A percentile compares a stretch with the other conserved stretches of the same genome.
Evolutionary conservation across 2,329 filamentous ascomycete genomes (phyloP).

Genomic region (Plenodomus lindquistii): DNA sequence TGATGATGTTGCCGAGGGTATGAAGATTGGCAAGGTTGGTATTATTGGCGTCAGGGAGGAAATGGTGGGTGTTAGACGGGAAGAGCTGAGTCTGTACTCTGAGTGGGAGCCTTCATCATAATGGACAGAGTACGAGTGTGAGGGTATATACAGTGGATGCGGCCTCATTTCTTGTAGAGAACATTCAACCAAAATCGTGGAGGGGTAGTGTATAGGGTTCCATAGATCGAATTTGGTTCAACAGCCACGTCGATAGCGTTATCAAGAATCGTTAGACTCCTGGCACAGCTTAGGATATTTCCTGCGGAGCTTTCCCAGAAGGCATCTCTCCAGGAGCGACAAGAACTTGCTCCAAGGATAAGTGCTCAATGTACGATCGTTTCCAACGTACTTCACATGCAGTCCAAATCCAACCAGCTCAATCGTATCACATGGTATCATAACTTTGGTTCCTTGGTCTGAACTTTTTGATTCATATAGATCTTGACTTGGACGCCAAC

Average conservation of each 20-base stretch:
- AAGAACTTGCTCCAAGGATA: too few species aligned
- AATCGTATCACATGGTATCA: slow-evolving; percentile 14
- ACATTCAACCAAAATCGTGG: too few species aligned
- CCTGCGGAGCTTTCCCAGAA: too few species aligned
- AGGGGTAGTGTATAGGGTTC: too few species aligned
- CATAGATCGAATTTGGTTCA: too few species aligned
- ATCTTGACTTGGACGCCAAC: slow-evolving; percentile 48
- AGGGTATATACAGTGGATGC: not conserved
- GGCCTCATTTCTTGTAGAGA: too few species aligned
- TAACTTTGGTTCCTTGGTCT: slow-evolving; percentile 29
- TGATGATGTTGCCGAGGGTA: slow-evolving; percentile 37
- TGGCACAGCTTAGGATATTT: too few species aligned
- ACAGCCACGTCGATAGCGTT: too few species aligned
- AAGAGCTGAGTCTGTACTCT: slow-evolving; percentile 46
- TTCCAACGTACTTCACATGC: slow-evolving; percentile 6
- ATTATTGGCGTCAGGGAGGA: slow-evolving; percentile 72
- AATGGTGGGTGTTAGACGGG: slow-evolving; percentile 64
- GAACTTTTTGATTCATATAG: slow-evolving; percentile 48
- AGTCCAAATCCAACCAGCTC: slow-evolving; percentile 5
- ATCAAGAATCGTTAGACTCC: too few species aligned
- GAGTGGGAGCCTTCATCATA: slow-evolving; percentile 37
- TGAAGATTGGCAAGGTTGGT: slow-evolving; percentile 65
- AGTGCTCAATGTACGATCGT: not conserved
- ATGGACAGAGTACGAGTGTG: too few species aligned
- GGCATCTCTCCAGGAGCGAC: too few species aligned